Evolutionary conservation across 2,329 filamentous ascomycete species (phyloP).

Genomic region (Plectosphaerella plurivora): DNA sequence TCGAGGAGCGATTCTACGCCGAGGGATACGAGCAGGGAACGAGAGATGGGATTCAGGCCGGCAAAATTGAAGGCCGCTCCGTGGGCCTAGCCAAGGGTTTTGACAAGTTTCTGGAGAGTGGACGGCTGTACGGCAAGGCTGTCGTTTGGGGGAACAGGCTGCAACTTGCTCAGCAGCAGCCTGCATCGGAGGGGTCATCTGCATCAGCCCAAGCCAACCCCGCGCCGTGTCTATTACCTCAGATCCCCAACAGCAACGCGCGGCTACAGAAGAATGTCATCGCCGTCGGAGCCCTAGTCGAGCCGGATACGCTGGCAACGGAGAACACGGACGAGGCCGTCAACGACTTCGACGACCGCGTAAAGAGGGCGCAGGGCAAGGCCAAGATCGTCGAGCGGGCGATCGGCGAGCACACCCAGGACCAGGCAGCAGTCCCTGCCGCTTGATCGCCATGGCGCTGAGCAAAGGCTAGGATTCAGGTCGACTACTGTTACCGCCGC

Average conservation of each 20-base stretch:
- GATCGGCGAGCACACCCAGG: slow-evolving; percentile 30
- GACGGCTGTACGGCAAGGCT: slow-evolving; percentile 71
- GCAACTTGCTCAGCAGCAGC: slow-evolving; percentile 10
- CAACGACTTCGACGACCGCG: slow-evolving; percentile 82
- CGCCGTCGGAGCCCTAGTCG: slow-evolving; percentile 71
- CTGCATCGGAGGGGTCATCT: not conserved
- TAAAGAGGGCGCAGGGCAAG: slow-evolving; percentile 80
- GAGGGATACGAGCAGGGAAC: slow-evolving; percentile 75
- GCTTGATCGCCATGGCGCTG: no score
- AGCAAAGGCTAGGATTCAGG: no score
- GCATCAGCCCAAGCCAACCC: not conserved
- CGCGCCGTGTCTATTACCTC: slow-evolving; percentile 24
- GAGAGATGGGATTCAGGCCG: slow-evolving; percentile 70
- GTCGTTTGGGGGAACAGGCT: slow-evolving; percentile 80
- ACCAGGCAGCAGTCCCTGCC: not conserved
- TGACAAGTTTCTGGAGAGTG: slow-evolving; percentile 83
- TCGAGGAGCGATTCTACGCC: slow-evolving; percentile 70
- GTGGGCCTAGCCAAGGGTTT: slow-evolving; percentile 92
- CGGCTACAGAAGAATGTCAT: slow-evolving; percentile 74
- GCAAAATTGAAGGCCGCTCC: slow-evolving; percentile 80
- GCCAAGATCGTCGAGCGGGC: slow-evolving; percentile 79
- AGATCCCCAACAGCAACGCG: slow-evolving; percentile 47
- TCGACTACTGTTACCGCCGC: no score
- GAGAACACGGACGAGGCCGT: slow-evolving; percentile 86
- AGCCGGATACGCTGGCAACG: slow-evolving; percentile 71